phyloP scores from a whole-genome alignment of 768 basidiomycete species.

The Pulveroboletus ravenelii region DNA sequence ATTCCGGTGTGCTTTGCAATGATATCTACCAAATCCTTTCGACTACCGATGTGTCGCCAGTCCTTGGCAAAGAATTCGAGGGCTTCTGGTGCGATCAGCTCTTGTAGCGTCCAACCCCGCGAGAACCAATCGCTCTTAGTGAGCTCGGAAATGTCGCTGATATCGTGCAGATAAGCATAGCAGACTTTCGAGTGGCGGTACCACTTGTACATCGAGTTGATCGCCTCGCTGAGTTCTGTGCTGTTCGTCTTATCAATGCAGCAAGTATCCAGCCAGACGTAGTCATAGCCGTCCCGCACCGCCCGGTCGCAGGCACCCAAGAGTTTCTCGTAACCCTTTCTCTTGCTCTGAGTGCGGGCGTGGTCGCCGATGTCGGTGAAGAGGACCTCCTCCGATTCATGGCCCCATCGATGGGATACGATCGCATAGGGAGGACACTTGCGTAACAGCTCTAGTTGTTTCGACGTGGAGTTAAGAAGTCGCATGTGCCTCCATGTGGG shows the following conservation, averaged over 20 bases:
- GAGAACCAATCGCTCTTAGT: constrained; percentile 27
- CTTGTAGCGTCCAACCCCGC: constrained; percentile 31
- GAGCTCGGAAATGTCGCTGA: constrained; percentile 14
- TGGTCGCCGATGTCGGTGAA: constrained; percentile 23
- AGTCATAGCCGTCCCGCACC: constrained; percentile 6
- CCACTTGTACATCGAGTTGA: constrained; percentile 34
- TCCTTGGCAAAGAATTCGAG: constrained; percentile 26
- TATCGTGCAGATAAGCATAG: constrained; percentile 26
- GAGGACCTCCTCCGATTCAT: constrained; percentile 18
- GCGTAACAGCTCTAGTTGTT: constrained; percentile 15
- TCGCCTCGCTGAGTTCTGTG: constrained; percentile 28
- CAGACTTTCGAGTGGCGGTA: constrained; percentile 25
- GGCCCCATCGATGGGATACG: constrained; percentile 27
- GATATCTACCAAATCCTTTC: constrained; percentile 7
- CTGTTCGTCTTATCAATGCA: constrained; percentile 29
- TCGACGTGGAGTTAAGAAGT: constrained; percentile 18
- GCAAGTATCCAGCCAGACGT: constrained; percentile 33
- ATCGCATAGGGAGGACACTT: constrained; percentile 16
- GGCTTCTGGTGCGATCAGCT: constrained; percentile 26
- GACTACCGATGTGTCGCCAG: constrained; percentile 20
- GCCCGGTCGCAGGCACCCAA: constrained; percentile 18
- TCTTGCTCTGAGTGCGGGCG: constrained; percentile 6
- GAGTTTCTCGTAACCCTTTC: constrained; percentile 23
- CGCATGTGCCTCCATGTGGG: constrained; percentile 15
- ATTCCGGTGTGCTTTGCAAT: constrained; percentile 19